These are phyloP conservation scores for Ganoderma lucidum DNA, from an alignment of 1,284 basidiomycete genomes.

Conservation along the genomic window DNA sequence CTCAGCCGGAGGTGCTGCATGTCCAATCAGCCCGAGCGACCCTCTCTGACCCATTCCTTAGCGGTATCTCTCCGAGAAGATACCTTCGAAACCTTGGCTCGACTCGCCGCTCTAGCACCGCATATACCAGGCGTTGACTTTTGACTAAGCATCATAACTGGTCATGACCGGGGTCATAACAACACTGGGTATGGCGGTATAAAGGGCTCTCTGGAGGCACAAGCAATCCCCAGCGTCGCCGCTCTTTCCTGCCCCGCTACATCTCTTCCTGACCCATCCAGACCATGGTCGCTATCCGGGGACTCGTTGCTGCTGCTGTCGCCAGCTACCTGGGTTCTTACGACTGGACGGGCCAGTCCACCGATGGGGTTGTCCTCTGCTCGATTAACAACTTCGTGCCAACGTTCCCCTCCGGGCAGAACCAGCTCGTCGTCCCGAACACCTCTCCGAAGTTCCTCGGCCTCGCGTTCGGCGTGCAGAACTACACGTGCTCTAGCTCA, in stretches of 20 bases:
- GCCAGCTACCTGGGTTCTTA: conserved; percentile 5
- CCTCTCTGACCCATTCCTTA: neutral
- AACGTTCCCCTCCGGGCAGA: conserved; percentile 38
- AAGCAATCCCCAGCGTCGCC: conserved; percentile 13
- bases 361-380: conserved; percentile 28
- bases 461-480: conserved; percentile 51
- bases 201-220: neutral
- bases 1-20: neutral
- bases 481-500: conserved; percentile 49
- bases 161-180: no score
- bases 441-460: conserved; percentile 49
- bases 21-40: neutral
- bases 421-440: conserved; percentile 34
- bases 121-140: no score
- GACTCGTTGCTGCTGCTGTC: conserved; percentile 24
- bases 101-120: no score
- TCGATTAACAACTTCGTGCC: conserved; percentile 33
- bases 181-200: conserved; percentile 14
- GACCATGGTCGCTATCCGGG: conserved; percentile 27
- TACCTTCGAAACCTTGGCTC: no score
- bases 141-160: no score
- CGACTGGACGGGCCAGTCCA: neutral
- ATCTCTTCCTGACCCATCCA: neutral
- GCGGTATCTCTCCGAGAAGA: no score
- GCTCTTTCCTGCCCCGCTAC: conserved; percentile 14